A percentile compares a stretch with the other conserved stretches of the same genome.
These are phyloP conservation scores for Cladorrhinum samala DNA, from an alignment of 495 filamentous ascomycete species.

Conservation along the genomic window DNA sequence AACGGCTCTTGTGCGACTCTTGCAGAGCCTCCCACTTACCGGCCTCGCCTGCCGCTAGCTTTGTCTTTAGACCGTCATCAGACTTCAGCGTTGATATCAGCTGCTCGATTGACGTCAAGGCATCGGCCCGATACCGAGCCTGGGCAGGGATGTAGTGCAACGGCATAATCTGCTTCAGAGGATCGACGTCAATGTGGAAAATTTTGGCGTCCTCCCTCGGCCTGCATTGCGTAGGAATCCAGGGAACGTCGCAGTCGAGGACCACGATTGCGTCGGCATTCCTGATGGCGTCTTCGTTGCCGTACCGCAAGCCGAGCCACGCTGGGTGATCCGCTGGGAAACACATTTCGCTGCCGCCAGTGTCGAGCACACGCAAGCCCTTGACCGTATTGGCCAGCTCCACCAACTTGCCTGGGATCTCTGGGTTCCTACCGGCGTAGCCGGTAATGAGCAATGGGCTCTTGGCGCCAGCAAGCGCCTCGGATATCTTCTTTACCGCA, in stretches of 20 bases:
- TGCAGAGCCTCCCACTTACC: slow-evolving; percentile 52
- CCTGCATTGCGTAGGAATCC: slow-evolving; percentile 57
- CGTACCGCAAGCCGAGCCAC: slow-evolving; percentile 70
- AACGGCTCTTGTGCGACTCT: slow-evolving; percentile 51
- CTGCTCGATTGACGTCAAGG: slow-evolving; percentile 64
- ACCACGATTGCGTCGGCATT: slow-evolving; percentile 82
- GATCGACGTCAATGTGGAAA: slow-evolving; percentile 81
- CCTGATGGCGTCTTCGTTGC: slow-evolving; percentile 64
- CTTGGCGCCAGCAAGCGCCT: slow-evolving; percentile 65
- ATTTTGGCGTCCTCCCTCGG: slow-evolving; percentile 57
- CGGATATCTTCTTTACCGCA: slow-evolving; percentile 62
- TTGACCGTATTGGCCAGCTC: slow-evolving; percentile 70
- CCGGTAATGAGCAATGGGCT: slow-evolving; percentile 77
- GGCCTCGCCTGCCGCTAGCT: slow-evolving; percentile 40
- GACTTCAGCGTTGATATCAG: slow-evolving; percentile 52
- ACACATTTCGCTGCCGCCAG: slow-evolving; percentile 90
- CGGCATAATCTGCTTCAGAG: slow-evolving; percentile 82
- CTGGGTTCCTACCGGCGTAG: slow-evolving; percentile 71
- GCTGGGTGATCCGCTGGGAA: slow-evolving; percentile 75
- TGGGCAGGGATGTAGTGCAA: slow-evolving; percentile 71
- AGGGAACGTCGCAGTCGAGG: slow-evolving; percentile 73
- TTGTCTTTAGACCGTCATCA: slow-evolving; percentile 37
- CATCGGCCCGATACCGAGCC: slow-evolving; percentile 70
- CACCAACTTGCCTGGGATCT: slow-evolving; percentile 65
- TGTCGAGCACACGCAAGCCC: slow-evolving; percentile 79